These are phyloP conservation scores for Globisporangium okanoganense DNA, from an alignment of 352 stramenopile species.

Conservation along the genomic window DNA sequence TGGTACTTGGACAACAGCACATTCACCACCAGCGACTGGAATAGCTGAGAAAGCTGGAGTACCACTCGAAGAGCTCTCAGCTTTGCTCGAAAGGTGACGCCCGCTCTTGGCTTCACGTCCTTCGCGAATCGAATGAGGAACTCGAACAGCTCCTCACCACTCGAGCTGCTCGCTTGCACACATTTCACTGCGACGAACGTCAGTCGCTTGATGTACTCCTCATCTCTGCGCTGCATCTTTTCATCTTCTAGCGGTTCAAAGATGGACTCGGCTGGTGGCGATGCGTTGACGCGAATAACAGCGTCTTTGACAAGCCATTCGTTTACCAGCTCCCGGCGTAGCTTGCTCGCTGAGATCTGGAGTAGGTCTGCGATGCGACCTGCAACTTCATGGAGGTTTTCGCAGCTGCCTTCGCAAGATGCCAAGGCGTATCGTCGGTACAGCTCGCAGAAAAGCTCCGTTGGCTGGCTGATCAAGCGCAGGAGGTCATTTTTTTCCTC, in stretches of 20 bases:
- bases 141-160: slow-evolving; percentile 27
- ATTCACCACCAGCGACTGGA: slow-evolving; percentile 16
- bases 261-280: slow-evolving; percentile 13
- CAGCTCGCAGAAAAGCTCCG: slow-evolving; percentile 37
- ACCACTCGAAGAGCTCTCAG: slow-evolving; percentile 37
- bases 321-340: slow-evolving; percentile 37
- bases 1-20: slow-evolving; percentile 24
- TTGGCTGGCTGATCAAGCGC: slow-evolving; percentile 26
- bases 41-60: slow-evolving; percentile 25
- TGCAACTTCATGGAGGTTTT: slow-evolving; percentile 27
- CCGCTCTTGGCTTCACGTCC: slow-evolving; percentile 33
- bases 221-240: slow-evolving; percentile 24
- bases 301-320: slow-evolving; percentile 53
- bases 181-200: slow-evolving; percentile 24
- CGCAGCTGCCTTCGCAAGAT: slow-evolving; percentile 24
- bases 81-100: slow-evolving; percentile 60
- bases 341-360: slow-evolving; percentile 18
- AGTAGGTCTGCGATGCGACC: slow-evolving; percentile 30
- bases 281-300: slow-evolving; percentile 15
- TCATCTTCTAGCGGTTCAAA: slow-evolving; percentile 34
- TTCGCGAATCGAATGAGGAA: slow-evolving; percentile 38
- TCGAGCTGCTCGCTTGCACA: slow-evolving; percentile 17
- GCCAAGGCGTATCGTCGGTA: slow-evolving; percentile 37
- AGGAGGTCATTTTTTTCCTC: slow-evolving; percentile 20
- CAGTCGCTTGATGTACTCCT: slow-evolving; percentile 29